phyloP scores from a whole-genome alignment of 768 basidiomycete genomes.

The Wakefieldia striispora region DNA sequence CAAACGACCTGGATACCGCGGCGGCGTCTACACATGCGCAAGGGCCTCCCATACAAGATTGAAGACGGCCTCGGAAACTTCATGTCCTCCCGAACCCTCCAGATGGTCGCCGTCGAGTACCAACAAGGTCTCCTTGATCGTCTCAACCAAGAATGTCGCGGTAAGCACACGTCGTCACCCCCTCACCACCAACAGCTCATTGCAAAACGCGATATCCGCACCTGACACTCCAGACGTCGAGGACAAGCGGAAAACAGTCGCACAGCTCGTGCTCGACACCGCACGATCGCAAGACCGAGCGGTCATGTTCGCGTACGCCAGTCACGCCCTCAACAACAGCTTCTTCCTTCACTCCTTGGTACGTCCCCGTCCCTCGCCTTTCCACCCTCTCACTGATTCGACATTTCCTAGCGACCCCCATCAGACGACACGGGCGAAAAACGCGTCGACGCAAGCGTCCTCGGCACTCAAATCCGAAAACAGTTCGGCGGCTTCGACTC shows the following conservation, averaged over 20 bases:
- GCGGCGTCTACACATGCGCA: slow-evolving; percentile 48
- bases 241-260: slow-evolving; percentile 55
- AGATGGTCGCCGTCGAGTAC: slow-evolving; percentile 75
- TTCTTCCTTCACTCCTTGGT: slow-evolving; percentile 92
- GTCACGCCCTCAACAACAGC: slow-evolving; percentile 89
- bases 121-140: slow-evolving; percentile 80
- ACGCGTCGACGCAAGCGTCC: slow-evolving; percentile 10
- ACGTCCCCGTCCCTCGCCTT: slow-evolving; percentile 31
- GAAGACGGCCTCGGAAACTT: slow-evolving; percentile 78
- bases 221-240: slow-evolving; percentile 44
- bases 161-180: slow-evolving; percentile 40
- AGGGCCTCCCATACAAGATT: slow-evolving; percentile 59
- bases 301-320: slow-evolving; percentile 87
- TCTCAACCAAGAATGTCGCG: slow-evolving; percentile 70
- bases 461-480: slow-evolving; percentile 22
- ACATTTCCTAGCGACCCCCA: slow-evolving; percentile 33
- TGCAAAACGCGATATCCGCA: too few species aligned
- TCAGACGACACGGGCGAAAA: slow-evolving; percentile 21
- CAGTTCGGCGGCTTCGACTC: slow-evolving; percentile 64
- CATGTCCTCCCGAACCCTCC: slow-evolving; percentile 69
- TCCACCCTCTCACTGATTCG: neutral
- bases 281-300: slow-evolving; percentile 55
- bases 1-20: slow-evolving; percentile 23
- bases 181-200: neutral
- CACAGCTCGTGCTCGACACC: slow-evolving; percentile 70